These are phyloP conservation scores for Arthrobotrys iridis DNA, from an alignment of 2,329 filamentous ascomycete genomes.

Conservation along the genomic window DNA sequence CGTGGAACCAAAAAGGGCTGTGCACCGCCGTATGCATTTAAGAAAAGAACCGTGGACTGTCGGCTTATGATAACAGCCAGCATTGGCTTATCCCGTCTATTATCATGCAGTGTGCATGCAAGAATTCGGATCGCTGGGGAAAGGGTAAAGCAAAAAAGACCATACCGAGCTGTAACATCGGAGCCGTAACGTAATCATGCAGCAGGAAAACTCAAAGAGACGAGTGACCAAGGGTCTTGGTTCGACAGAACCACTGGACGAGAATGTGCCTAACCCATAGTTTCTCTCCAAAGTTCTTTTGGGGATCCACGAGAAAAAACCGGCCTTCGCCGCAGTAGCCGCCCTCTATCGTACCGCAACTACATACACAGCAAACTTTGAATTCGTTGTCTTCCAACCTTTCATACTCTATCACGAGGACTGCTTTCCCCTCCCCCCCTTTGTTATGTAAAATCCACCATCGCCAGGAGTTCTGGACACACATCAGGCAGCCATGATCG, in stretches of 20 bases:
- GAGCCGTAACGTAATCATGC: conserved; percentile 33
- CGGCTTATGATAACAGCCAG: conserved; percentile 24
- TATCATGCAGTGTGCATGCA: background rate
- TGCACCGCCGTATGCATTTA: conserved; percentile 16
- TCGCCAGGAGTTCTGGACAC: conserved; percentile 16
- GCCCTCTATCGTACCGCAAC: conserved; percentile 2
- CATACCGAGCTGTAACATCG: background rate
- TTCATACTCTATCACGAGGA: conserved; percentile 28
- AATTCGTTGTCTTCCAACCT: conserved; percentile 5
- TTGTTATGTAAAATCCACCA: conserved; percentile 11
- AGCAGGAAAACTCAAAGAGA: conserved; percentile 17
- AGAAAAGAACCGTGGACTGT: conserved; percentile 5
- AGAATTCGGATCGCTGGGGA: background rate
- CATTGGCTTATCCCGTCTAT: background rate
- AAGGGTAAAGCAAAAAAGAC: no score
- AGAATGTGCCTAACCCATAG: conserved; percentile 27
- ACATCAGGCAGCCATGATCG: conserved; percentile 9
- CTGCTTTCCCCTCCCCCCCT: background rate
- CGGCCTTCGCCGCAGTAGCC: conserved; percentile 11
- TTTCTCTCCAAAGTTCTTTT: conserved; percentile 1
- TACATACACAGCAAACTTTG: no score
- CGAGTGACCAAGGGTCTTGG: conserved; percentile 7
- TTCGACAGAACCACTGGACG: background rate
- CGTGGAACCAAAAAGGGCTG: conserved; percentile 23
- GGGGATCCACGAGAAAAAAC: conserved; percentile 21